These are phyloP conservation scores for Piper longum DNA, from an alignment of 164 flowering plant genomes.

Conservation along the genomic window DNA sequence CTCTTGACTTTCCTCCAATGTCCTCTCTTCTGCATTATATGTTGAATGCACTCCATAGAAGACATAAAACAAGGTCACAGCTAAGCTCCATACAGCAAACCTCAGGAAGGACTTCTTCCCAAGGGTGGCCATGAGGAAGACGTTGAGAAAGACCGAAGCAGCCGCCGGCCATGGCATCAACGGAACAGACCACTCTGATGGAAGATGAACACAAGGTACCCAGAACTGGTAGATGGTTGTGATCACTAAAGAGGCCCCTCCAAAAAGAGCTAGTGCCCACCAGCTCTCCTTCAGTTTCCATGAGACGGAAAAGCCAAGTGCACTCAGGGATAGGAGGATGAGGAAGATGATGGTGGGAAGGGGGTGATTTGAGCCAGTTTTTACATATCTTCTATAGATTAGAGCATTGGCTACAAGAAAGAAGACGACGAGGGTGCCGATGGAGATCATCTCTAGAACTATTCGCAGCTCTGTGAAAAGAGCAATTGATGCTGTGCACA, in stretches of 20 bases:
- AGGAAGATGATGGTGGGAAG: slow-evolving; percentile 42
- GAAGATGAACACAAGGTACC: slow-evolving; percentile 13
- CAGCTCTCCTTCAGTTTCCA: slow-evolving; percentile 41
- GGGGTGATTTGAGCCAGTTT: slow-evolving; percentile 23
- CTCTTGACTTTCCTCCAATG: slow-evolving; percentile 7
- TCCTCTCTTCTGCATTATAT: slow-evolving; percentile 46
- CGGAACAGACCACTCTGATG: slow-evolving; percentile 47
- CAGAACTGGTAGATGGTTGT: slow-evolving; percentile 36
- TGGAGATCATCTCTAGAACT: slow-evolving; percentile 51
- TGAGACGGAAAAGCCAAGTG: slow-evolving; percentile 48
- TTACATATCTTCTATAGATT: slow-evolving; percentile 41
- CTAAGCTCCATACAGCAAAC: slow-evolving; percentile 57
- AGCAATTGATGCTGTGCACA: slow-evolving; percentile 69
- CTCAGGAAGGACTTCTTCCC: slow-evolving; percentile 34
- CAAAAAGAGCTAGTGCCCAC: slow-evolving; percentile 36
- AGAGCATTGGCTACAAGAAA: slow-evolving; percentile 82
- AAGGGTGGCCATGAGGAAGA: slow-evolving; percentile 55
- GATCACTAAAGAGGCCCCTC: slow-evolving; percentile 20
- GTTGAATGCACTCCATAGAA: slow-evolving; percentile 80
- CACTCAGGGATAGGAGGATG: slow-evolving; percentile 35
- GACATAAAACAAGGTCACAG: slow-evolving; percentile 47
- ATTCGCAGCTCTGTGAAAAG: slow-evolving; percentile 64
- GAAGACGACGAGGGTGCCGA: slow-evolving; percentile 71
- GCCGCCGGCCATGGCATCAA: slow-evolving; percentile 90
- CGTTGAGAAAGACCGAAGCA: slow-evolving; percentile 53